Evolutionary conservation across 495 filamentous ascomycete species (phyloP).

Genomic region (Talaromyces trachyspermus): DNA sequence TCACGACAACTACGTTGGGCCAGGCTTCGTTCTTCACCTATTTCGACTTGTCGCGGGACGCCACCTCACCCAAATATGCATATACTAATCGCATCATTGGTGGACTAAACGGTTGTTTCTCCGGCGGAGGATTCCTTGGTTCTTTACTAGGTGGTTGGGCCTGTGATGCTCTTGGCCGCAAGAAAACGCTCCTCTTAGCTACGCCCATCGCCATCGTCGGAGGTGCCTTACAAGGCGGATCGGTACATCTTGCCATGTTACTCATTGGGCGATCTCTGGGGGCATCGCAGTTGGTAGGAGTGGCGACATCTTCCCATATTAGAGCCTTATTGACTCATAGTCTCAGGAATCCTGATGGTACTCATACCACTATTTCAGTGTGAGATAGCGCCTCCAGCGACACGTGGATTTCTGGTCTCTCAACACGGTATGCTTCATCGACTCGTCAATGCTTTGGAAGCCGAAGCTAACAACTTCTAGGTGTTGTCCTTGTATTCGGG

Average conservation of each 20-base stretch:
- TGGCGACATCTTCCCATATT: too few species aligned
- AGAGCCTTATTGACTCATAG: too few species aligned
- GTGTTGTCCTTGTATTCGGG: not conserved
- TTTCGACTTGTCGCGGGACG: not conserved
- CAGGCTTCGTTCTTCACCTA: not conserved
- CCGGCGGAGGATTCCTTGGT: not conserved
- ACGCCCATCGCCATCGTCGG: not conserved
- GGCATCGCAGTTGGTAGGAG: not conserved
- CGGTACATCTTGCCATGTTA: constrained; percentile 5
- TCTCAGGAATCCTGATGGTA: not conserved
- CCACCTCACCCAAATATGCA: not conserved
- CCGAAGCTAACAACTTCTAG: too few species aligned
- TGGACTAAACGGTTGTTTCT: not conserved
- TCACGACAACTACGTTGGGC: not conserved
- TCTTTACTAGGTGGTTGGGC: not conserved
- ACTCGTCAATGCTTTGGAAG: too few species aligned
- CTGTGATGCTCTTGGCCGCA: constrained; percentile 1
- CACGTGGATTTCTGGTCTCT: not conserved
- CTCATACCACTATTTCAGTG: constrained; percentile 5
- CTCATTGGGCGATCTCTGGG: not conserved
- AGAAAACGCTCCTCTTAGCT: not conserved
- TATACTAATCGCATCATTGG: not conserved
- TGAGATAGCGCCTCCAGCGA: constrained; percentile 1
- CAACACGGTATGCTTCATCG: not conserved
- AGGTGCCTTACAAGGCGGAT: constrained; percentile 1